A percentile compares a stretch with the other conserved stretches of the same genome.
Evolutionary conservation across 2,329 filamentous ascomycete genomes (phyloP).

Genomic region (Lachnellula hyalina): DNA sequence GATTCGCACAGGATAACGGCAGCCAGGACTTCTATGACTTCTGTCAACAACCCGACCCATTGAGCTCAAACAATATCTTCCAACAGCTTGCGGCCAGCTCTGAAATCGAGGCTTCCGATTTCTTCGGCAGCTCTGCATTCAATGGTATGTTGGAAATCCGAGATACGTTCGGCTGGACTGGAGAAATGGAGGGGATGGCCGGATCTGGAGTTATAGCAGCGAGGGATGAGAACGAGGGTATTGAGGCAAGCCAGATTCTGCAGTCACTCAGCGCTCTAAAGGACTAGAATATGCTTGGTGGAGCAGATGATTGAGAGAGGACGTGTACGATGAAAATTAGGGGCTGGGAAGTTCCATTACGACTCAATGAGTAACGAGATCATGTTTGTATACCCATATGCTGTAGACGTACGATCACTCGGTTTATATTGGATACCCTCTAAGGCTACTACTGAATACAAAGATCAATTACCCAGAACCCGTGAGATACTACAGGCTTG

Average conservation of each 20-base stretch:
- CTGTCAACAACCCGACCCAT: slow-evolving; percentile 29
- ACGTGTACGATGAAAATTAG: background rate
- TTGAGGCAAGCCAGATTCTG: slow-evolving; percentile 30
- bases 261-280: slow-evolving; percentile 28
- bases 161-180: slow-evolving; percentile 2
- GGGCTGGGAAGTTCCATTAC: background rate
- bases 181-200: background rate
- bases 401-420: too few species aligned
- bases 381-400: background rate
- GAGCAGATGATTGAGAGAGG: slow-evolving; percentile 1
- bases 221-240: slow-evolving; percentile 26
- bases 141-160: slow-evolving; percentile 8
- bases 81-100: slow-evolving; percentile 29
- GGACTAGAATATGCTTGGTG: slow-evolving; percentile 13
- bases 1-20: slow-evolving; percentile 32
- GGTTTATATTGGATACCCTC: too few species aligned
- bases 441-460: too few species aligned
- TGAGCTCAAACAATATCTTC: slow-evolving; percentile 28
- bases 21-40: slow-evolving; percentile 32
- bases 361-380: background rate
- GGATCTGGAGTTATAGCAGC: slow-evolving; percentile 5
- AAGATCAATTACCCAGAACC: too few species aligned
- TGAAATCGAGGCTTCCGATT: slow-evolving; percentile 20
- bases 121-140: slow-evolving; percentile 19
- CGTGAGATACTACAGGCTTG: too few species aligned